phyloP scores from a whole-genome alignment of 2,329 filamentous ascomycete species.

The Ophiocordyceps camponoti-floridani region DNA sequence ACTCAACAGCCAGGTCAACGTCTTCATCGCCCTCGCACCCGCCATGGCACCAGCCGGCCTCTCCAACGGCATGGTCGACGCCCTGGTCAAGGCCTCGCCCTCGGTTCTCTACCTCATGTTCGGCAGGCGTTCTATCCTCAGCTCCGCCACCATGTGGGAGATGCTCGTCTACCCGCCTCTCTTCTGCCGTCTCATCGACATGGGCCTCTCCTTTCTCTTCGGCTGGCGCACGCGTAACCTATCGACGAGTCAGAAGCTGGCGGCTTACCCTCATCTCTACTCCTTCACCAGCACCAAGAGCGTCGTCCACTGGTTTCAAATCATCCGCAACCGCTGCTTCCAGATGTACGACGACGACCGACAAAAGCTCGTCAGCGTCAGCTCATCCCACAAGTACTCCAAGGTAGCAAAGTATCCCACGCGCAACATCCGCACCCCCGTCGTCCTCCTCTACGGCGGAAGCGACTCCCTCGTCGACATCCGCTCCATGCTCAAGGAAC shows the following conservation, averaged over 20 bases:
- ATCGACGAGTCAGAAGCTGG: constrained; percentile 70
- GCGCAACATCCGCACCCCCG: constrained; percentile 88
- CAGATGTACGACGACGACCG: constrained; percentile 98
- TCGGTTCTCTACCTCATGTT: constrained; percentile 87
- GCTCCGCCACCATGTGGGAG: constrained; percentile 93
- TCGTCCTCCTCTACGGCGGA: constrained; percentile 85
- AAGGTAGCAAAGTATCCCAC: constrained; percentile 95
- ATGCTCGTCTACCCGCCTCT: constrained; percentile 87
- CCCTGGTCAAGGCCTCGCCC: constrained; percentile 82
- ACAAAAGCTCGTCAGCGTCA: constrained; percentile 55
- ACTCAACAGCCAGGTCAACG: constrained; percentile 82
- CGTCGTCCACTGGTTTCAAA: constrained; percentile 98
- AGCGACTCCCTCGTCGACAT: constrained; percentile 92
- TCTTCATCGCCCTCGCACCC: constrained; percentile 89
- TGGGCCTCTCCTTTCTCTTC: constrained; percentile 67
- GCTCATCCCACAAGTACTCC: constrained; percentile 65
- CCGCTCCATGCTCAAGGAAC: constrained; percentile 72
- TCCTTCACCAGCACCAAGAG: constrained; percentile 94
- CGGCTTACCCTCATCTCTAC: constrained; percentile 88
- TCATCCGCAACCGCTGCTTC: constrained; percentile 88
- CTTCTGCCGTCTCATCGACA: constrained; percentile 76
- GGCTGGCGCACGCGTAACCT: constrained; percentile 82
- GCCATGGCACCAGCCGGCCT: constrained; percentile 92
- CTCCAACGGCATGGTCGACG: constrained; percentile 78
- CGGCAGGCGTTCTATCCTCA: constrained; percentile 76